Conservation (phyloP, 306 rosid genomes). For the Carpinus viminea region DNA sequence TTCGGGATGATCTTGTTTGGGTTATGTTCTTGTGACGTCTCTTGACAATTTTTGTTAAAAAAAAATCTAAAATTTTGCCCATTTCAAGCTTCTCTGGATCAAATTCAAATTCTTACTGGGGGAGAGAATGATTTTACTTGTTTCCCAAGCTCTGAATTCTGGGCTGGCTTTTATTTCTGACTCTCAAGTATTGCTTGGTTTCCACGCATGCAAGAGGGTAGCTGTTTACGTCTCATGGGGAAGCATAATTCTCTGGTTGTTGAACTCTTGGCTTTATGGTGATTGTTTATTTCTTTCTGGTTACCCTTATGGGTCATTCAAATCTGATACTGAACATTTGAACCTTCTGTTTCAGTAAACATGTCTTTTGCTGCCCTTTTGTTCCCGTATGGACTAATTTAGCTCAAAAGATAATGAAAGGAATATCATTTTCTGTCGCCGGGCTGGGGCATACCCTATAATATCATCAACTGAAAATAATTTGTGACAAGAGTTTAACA, state of each 20-base stretch:
- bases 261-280: not conserved
- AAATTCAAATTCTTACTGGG: not conserved
- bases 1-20: not conserved
- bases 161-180: not conserved
- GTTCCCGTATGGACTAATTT: not conserved
- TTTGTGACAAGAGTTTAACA: not conserved
- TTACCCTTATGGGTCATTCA: not conserved
- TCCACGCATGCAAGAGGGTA: constrained; percentile 2
- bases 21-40: not conserved
- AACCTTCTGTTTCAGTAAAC: not conserved
- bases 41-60: not conserved
- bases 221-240: not conserved
- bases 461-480: not conserved
- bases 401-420: not conserved
- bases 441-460: not conserved
- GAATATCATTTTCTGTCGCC: not conserved
- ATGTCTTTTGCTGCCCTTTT: not conserved
- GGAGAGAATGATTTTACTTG: not conserved
- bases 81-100: not conserved
- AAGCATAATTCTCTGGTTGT: not conserved
- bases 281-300: not conserved
- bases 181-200: not conserved
- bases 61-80: not conserved
- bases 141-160: not conserved
- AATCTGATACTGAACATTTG: not conserved